Base-by-base conservation (phyloP, 768 basidiomycete species). In the Podaxis mareebaensis region DNA sequence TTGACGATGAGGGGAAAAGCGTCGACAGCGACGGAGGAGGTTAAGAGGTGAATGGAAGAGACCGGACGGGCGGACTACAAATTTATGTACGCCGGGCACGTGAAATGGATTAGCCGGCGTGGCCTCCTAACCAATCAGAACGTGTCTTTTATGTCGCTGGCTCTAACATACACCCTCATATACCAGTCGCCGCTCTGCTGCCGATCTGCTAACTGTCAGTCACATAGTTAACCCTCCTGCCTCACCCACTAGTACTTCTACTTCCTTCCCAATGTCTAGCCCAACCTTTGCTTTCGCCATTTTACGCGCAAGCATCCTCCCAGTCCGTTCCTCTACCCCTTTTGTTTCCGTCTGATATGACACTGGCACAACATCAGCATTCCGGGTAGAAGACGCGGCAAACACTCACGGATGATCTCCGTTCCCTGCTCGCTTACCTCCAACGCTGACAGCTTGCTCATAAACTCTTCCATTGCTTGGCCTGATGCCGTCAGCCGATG, bases 1-100 rank as follows among this genome's bases (percentile, higher is more conserved):
- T 62, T 66, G 67, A 76, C 72, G 75, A 71, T 66, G 73, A 67
- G 72, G 75, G 73, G 67, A 67, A 65, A 63, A 68, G 69, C 69
- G 72, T 74, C 71, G 71, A 76, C 67, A 69, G 71, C 65, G 66
- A 67, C 53, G 62, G 65, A 68, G 63, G 68, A 67, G 65, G 55
- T 63, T 68, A 67, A 67, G 66, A 60, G 71, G 71, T 68, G 71
- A 69, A 74, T 73, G 74, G 65, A 69, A 72, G 76, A 73, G 74
- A 76, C 75, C 68, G 70, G 75, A 69, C 72, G 70, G 68, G 67
- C 69, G 67, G 66, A 69, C 64, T 70, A 73, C 75, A 78, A 78
- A 75, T 78, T 78, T 78, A 79, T 77, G 44, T 53, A 49, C 64
- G 66, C 58, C 53, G 67, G 51, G 70, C 78, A 81, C 79, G 78